Evolutionary conservation across 2,329 filamentous ascomycete species (phyloP).

Genomic region (Botryotinia narcissicola): DNA sequence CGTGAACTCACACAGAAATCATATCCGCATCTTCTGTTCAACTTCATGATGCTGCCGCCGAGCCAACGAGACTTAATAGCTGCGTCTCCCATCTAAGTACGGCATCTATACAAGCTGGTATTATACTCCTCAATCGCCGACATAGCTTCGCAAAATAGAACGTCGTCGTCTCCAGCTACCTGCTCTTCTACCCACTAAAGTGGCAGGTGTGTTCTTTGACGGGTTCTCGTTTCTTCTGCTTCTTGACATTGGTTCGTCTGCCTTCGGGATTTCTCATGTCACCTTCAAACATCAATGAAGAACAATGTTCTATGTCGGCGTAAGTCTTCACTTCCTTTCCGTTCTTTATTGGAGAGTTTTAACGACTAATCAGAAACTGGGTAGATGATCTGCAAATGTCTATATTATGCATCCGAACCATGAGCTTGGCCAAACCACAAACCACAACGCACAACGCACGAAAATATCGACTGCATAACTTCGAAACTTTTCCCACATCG

Average conservation of each 20-base stretch:
- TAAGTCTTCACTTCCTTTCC: background rate
- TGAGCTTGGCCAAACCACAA: background rate
- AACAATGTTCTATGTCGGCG: background rate
- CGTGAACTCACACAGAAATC: rapidly evolving
- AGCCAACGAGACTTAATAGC: background rate
- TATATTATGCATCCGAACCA: background rate
- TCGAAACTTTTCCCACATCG: background rate
- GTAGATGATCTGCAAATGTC: background rate
- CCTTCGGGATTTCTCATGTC: background rate
- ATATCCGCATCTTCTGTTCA: background rate
- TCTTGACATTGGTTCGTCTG: too few relatives aligned
- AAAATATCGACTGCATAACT: background rate
- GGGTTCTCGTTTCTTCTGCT: background rate
- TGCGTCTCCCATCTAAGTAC: background rate
- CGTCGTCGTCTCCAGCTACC: background rate
- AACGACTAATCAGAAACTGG: background rate
- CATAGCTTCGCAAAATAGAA: background rate
- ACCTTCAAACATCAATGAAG: background rate
- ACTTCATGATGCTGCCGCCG: background rate
- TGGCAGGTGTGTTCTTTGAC: background rate
- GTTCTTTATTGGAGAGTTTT: rapidly evolving
- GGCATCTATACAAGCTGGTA: background rate
- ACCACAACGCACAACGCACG: background rate
- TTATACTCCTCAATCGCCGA: background rate
- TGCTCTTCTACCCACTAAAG: rapidly evolving